These are phyloP conservation scores for Gaeumannomyces tritici DNA, from an alignment of 2,329 filamentous ascomycete species.

Conservation along the genomic window DNA sequence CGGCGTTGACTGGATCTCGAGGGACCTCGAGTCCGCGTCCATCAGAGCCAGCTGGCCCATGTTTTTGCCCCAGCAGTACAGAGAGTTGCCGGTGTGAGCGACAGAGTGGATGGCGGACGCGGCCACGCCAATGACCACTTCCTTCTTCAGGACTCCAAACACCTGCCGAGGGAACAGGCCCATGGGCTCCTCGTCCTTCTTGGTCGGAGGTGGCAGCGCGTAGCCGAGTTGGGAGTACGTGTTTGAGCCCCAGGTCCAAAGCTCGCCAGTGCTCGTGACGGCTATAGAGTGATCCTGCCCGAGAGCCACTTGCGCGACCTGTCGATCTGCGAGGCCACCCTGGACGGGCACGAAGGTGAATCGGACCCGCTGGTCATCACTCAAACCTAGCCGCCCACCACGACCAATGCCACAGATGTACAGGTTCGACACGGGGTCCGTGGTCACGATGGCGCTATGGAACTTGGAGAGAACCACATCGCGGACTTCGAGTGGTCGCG, in stretches of 20 bases:
- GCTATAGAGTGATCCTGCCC: conserved; percentile 89
- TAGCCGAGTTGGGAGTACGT: conserved; percentile 81
- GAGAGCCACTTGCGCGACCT: conserved; percentile 67
- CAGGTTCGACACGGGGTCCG: conserved; percentile 79
- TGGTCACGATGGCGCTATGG: conserved; percentile 80
- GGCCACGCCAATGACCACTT: conserved; percentile 69
- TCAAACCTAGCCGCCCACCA: conserved; percentile 79
- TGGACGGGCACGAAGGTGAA: conserved; percentile 81
- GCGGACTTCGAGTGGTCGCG: conserved; percentile 64
- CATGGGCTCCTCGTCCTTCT: conserved; percentile 74
- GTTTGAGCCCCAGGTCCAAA: conserved; percentile 93
- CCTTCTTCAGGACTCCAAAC: conserved; percentile 84
- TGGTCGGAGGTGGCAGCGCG: conserved; percentile 53
- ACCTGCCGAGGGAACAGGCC: conserved; percentile 78
- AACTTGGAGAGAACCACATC: conserved; percentile 85
- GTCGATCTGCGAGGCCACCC: conserved; percentile 64
- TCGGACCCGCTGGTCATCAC: conserved; percentile 71
- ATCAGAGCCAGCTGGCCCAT: conserved; percentile 88
- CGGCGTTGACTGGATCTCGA: conserved; percentile 74
- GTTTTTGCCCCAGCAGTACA: conserved; percentile 95
- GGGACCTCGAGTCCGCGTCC: conserved; percentile 86
- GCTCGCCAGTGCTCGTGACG: conserved; percentile 73
- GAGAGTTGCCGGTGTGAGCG: conserved; percentile 66
- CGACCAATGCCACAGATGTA: conserved; percentile 90
- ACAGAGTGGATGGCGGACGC: conserved; percentile 90